A percentile compares a stretch with the other conserved stretches of the same genome.
Evolutionary conservation across 2,329 filamentous ascomycete species (phyloP).

Genomic region (Seiridium cupressi): DNA sequence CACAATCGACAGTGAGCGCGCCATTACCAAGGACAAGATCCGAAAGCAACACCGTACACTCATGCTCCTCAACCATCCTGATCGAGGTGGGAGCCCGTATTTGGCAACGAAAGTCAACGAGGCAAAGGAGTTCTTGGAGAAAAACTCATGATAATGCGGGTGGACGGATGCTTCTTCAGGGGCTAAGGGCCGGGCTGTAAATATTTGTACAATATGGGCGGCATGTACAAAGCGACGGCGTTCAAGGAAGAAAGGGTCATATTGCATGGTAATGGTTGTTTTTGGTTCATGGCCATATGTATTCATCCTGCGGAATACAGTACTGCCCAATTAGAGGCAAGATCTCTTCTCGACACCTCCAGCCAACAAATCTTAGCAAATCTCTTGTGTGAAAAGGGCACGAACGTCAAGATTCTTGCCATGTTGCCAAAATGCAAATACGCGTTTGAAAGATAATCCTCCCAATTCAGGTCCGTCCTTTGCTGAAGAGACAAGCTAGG

Average conservation of each 20-base stretch:
- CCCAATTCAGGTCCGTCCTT: no score
- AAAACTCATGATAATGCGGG: conserved; percentile 39
- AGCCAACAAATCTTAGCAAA: background rate
- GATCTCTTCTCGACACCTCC: conserved; percentile 3
- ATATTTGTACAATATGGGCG: conserved; percentile 9
- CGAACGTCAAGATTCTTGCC: no score
- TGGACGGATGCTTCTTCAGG: background rate
- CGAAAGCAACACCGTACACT: conserved; percentile 93
- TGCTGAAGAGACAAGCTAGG: no score
- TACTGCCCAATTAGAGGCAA: background rate
- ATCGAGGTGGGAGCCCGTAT: conserved; percentile 94
- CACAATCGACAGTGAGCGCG: conserved; percentile 66
- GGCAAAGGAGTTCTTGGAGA: conserved; percentile 94
- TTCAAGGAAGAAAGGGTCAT: conserved; percentile 5
- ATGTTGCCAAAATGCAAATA: no score
- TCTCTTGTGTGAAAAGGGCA: no score
- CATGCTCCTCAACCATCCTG: conserved; percentile 97
- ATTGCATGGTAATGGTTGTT: conserved; percentile 8
- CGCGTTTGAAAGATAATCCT: no score
- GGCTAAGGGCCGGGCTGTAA: background rate
- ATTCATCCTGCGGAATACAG: background rate
- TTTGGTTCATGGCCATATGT: background rate
- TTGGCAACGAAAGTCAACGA: conserved; percentile 98
- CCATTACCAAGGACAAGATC: conserved; percentile 86
- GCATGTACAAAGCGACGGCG: conserved; percentile 9